A percentile compares a stretch with the other conserved stretches of the same genome.
Evolutionary conservation across 2,329 filamentous ascomycete species (phyloP).

Genomic region (Microcyclospora tardicrescens): DNA sequence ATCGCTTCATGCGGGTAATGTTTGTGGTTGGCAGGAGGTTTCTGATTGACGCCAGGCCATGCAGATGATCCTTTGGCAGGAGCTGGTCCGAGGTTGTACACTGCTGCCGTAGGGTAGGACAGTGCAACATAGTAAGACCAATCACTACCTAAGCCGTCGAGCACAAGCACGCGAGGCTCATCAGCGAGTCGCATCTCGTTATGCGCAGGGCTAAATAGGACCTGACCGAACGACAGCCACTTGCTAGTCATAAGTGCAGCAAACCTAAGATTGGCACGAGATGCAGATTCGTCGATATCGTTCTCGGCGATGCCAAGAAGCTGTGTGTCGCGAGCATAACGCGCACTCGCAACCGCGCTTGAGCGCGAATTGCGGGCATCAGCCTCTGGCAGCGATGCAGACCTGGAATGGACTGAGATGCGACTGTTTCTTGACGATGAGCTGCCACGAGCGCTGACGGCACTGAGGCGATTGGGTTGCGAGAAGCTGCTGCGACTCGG

Average conservation of each 20-base stretch:
- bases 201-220: conserved; percentile 67
- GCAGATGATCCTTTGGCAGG: conserved; percentile 12
- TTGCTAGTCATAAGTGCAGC: conserved; percentile 77
- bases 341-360: conserved; percentile 5
- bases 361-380: conserved; percentile 10
- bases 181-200: conserved; percentile 50
- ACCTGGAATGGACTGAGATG: conserved; percentile 16
- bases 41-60: conserved; percentile 13
- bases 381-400: conserved; percentile 17
- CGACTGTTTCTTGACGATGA: conserved; percentile 17
- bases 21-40: conserved; percentile 49
- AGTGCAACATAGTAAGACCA: conserved; percentile 80
- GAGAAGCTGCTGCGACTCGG: conserved; percentile 3
- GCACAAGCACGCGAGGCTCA: conserved; percentile 56
- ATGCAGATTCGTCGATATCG: conserved; percentile 16
- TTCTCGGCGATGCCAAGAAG: conserved; percentile 32
- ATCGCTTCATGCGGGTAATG: conserved; percentile 58
- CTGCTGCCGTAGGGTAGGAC: conserved; percentile 59
- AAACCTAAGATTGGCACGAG: conserved; percentile 60
- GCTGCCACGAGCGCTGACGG: conserved; percentile 7
- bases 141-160: conserved; percentile 78
- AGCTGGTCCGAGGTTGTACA: conserved; percentile 53
- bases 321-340: conserved; percentile 42
- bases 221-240: conserved; percentile 74
- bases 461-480: conserved; percentile 2